Evolutionary conservation across 2,329 filamentous ascomycete species (phyloP).

Genomic region (Cladosporium colombiae): DNA sequence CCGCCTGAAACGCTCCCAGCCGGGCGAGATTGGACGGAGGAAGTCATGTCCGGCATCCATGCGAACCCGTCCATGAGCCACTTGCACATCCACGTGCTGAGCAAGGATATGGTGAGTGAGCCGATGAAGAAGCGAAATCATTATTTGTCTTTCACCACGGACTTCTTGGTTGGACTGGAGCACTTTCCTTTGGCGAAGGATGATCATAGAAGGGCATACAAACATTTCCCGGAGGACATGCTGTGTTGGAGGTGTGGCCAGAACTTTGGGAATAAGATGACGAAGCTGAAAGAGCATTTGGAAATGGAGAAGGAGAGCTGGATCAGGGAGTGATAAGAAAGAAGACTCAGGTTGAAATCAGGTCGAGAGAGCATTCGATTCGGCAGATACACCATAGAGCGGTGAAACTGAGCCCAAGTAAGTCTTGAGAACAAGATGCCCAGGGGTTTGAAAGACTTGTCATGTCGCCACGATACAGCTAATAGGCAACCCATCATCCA

Average conservation of each 20-base stretch:
- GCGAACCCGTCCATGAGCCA: constrained; percentile 89
- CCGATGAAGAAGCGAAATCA: constrained; percentile 79
- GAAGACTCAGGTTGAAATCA: neutral
- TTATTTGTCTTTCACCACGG: constrained; percentile 87
- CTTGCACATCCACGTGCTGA: constrained; percentile 85
- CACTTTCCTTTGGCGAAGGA: constrained; percentile 74
- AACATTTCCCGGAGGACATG: constrained; percentile 61
- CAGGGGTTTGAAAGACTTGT: neutral
- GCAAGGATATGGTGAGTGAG: constrained; percentile 73
- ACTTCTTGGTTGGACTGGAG: constrained; percentile 75
- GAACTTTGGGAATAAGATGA: constrained; percentile 74
- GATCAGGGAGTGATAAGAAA: constrained; percentile 59
- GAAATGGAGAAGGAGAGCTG: constrained; percentile 72
- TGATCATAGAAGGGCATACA: constrained; percentile 66
- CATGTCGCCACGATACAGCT: neutral
- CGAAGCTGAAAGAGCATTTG: constrained; percentile 73
- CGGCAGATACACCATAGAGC: neutral
- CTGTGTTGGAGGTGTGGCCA: constrained; percentile 81
- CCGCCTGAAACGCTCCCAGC: constrained; percentile 55
- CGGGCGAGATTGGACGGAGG: constrained; percentile 76
- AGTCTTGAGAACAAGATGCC: neutral
- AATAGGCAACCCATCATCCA: neutral
- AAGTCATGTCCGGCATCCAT: constrained; percentile 79
- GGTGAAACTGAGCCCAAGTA: neutral
- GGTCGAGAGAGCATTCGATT: neutral